Evolutionary conservation across 1,139 yeast species (phyloP).

Genomic region (Yamadazyma mexicana): DNA sequence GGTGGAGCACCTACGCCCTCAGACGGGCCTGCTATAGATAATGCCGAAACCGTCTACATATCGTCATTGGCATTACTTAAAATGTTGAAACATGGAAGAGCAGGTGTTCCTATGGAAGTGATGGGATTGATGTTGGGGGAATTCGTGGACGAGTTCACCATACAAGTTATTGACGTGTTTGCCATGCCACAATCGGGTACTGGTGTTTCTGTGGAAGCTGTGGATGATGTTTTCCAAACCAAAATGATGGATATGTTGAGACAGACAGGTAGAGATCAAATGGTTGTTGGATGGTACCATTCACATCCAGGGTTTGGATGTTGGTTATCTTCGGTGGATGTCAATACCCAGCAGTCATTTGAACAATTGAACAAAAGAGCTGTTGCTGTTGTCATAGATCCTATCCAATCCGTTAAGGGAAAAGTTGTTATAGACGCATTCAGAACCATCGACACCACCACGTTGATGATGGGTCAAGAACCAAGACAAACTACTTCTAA

Average conservation of each 20-base stretch:
- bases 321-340: slow-evolving; percentile 97
- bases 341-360: slow-evolving; percentile 94
- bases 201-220: slow-evolving; percentile 98
- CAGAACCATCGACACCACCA: slow-evolving; percentile 85
- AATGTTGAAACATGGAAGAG: slow-evolving; percentile 97
- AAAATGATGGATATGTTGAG: slow-evolving; percentile 99
- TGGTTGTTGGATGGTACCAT: slow-evolving; percentile 99
- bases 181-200: slow-evolving; percentile 99
- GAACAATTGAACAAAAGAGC: slow-evolving; percentile 94
- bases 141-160: slow-evolving; percentile 95
- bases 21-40: slow-evolving; percentile 86
- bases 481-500: slow-evolving; percentile 98
- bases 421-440: slow-evolving; percentile 99
- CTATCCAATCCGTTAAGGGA: slow-evolving; percentile 97
- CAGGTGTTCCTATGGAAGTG: slow-evolving; percentile 99
- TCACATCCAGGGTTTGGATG: slow-evolving; percentile 99
- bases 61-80: slow-evolving; percentile 92
- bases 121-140: slow-evolving; percentile 99
- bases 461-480: slow-evolving; percentile 94
- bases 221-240: slow-evolving; percentile 97
- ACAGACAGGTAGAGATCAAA: slow-evolving; percentile 97
- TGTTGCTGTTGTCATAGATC: slow-evolving; percentile 97
- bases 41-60: slow-evolving; percentile 93
- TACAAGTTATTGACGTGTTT: slow-evolving; percentile 95
- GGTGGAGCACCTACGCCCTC: slow-evolving; percentile 49